Base-by-base conservation (phyloP, 495 filamentous ascomycete genomes). In the Penicillium silybi region DNA sequence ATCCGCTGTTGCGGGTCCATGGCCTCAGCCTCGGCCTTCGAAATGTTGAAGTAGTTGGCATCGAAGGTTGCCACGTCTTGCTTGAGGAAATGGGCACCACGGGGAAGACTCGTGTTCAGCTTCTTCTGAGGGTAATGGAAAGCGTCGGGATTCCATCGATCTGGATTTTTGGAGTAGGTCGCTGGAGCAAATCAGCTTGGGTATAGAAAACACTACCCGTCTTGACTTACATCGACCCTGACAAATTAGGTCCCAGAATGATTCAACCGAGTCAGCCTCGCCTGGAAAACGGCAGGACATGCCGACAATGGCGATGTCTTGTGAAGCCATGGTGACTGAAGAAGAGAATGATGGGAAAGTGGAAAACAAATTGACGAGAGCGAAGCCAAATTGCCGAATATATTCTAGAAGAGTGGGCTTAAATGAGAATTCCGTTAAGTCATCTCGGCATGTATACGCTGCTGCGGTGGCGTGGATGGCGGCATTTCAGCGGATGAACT, bases 1-100 rank as follows among this genome's bases (percentile, higher is more conserved):
- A 77, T 54, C 3, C 79, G 65, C 29, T 77, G 79, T 39, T 77
- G 74, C 2, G 78, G 80, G 42, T 80, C 80, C 65, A 76, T 78
- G 13, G 65, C 61, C 3, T 55, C 48, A 2, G 75, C 73, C 55
- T 82, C 80, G 1, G 65, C 59, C 1, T 63, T 56, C n/a, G 52
- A 72, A 29, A 65, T 71, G 26, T 54, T 61, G 59, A 80, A 84
- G 60, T 81, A 80, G 0, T 54, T 37, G 15, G 73, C 67, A 48
- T 84, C 80, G 44, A 78, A 80, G 4, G 47, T 39, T 23, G 70
- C 66, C 13, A 59, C 29, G 44, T 76, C 73, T 44, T 70, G 63
- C 4, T 58, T 44, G 17, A 80, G 52, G 44, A 80, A 77, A 68
- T 69, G 23, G 35, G 53, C 52, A 13, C 57, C 51, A 2, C 41